Base-by-base conservation (phyloP, 2,329 filamentous ascomycete genomes). In the Berkeleyomyces basicola region DNA sequence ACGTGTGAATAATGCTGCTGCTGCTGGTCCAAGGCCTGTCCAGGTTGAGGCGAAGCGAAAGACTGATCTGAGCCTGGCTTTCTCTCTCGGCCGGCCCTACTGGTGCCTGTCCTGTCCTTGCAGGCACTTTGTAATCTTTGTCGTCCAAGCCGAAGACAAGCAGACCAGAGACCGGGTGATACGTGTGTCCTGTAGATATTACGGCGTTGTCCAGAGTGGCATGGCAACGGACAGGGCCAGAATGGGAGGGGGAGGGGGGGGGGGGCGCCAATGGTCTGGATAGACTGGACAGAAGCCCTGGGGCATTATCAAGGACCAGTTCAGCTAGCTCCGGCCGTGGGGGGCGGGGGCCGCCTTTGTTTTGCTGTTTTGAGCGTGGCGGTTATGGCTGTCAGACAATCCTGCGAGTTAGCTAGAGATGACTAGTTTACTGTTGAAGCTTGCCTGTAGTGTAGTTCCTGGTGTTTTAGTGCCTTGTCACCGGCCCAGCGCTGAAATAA, bases 11-110 rank as follows among this genome's bases (percentile, higher is more conserved):
- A 23, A 14, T 47, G 10, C n/a, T 7, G 44, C 9, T 47, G 5
- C 14, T n/a, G 44, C 14, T 47, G 44, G 11, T 23, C n/a, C 14
- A 47, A 23, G 23, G 10, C 44, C 44, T 47, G 44, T 47, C 44
- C 3, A 6, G 6, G 44, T 4, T 1, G 44, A 47, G 49, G 49
- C 49, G 31, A 55, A 55, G 49, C 49, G 49, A 55, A 55, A 55
- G 49, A 55, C 49, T 55, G 49, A 55, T 55, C 49, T 53, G 49
- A 53, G 49, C 49, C 49, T 31, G 36, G n/a, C n/a, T 55, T 37
- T 4, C n/a, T 55, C 14, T 55, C 31, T 51, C 23, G 23, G 23
- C 23, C 23, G 2, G 23, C 2, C 23, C 23, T 51, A n/a, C 11
- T 10, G n/a, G 4, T 51, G 16, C 10, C 31, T 33, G 14, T n/a